A percentile compares a stretch with the other conserved stretches of the same genome.
phyloP scores from a whole-genome alignment of 495 filamentous ascomycete species.

The Bacidia gigantensis region DNA sequence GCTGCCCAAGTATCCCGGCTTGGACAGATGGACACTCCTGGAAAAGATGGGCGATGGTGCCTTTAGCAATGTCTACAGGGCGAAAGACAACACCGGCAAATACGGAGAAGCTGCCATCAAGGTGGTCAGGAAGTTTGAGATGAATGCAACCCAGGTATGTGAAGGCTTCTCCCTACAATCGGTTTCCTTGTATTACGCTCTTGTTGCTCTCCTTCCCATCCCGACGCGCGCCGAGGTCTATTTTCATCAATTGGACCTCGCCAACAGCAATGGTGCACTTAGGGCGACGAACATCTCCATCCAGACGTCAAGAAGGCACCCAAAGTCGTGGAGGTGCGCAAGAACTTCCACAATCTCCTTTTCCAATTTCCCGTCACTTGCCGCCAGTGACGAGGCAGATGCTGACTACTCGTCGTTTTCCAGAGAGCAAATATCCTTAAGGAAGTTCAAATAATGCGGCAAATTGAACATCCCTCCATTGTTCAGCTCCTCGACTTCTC shows the following conservation, averaged over 20 bases:
- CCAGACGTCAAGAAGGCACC: slow-evolving; percentile 88
- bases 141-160: slow-evolving; percentile 95
- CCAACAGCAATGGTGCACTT: slow-evolving; percentile 31
- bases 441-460: slow-evolving; percentile 97
- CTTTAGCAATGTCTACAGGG: slow-evolving; percentile 96
- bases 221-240: slow-evolving; percentile 11
- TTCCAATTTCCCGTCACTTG: slow-evolving; percentile 1
- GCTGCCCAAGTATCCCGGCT: slow-evolving; percentile 78
- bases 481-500: slow-evolving; percentile 85
- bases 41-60: slow-evolving; percentile 99
- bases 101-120: slow-evolving; percentile 88
- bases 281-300: slow-evolving; percentile 81
- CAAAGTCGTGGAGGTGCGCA: slow-evolving; percentile 94
- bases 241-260: slow-evolving; percentile 18
- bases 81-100: slow-evolving; percentile 54
- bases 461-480: slow-evolving; percentile 90
- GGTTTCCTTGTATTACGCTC: no score
- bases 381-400: slow-evolving; percentile 9
- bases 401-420: slow-evolving; percentile 7
- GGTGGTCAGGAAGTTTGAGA: slow-evolving; percentile 95
- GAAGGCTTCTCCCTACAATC: no score
- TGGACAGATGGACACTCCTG: slow-evolving; percentile 77
- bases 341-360: slow-evolving; percentile 12
- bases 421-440: slow-evolving; percentile 95
- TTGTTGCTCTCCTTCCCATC: slow-evolving; percentile 14